Base-by-base conservation (phyloP, 495 filamentous ascomycete species). In the Annulohypoxylon bovei region DNA sequence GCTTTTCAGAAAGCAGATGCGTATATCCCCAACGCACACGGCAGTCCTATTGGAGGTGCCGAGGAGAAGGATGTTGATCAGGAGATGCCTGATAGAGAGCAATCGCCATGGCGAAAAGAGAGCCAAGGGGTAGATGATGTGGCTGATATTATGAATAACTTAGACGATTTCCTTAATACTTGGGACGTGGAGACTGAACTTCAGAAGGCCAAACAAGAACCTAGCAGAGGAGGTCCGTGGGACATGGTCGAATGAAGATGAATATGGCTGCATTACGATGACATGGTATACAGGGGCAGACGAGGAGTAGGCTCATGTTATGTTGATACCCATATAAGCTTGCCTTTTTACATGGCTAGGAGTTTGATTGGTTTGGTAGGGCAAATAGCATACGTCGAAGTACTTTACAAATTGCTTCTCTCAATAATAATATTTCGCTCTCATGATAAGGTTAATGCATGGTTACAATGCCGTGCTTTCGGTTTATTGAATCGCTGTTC, bases 121-220 rank as follows among this genome's bases (percentile, higher is more conserved):
- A 71, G 66, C 46, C 52, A 72, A 14, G 69, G 18, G 6, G 69
- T 70, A 0, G 82, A 84, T 42, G 79, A 83, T 47, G 82, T 84
- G 18, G 77, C 71, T 0, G 80, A 70, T 2, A 81, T 84, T 0
- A 57, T 84, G 67, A 69, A 78, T 9, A 80, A 84, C 58, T 52
- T 84, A 12, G 74, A 77, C 52, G 78, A 84, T 5, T 84, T 83
- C 47, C 56, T 85, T 6, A 73, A 73, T 7, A 67, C 61, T 18
- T 82, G 79, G 79, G 78, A 85, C 53, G 62, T 83, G 0, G 78
- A 84, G 6, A 62, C 67, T 3, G 80, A 83, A 54, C 68, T 83
- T 0, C 73, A 67, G 6, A 75, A 76, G 63, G 71, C 60, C 16
- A 62, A 56, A 28, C 47, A 56, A 2, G 75, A 74, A 40, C 52